Conservation (phyloP, 208 protist species). For the Acanthamoeba royreba region DNA sequence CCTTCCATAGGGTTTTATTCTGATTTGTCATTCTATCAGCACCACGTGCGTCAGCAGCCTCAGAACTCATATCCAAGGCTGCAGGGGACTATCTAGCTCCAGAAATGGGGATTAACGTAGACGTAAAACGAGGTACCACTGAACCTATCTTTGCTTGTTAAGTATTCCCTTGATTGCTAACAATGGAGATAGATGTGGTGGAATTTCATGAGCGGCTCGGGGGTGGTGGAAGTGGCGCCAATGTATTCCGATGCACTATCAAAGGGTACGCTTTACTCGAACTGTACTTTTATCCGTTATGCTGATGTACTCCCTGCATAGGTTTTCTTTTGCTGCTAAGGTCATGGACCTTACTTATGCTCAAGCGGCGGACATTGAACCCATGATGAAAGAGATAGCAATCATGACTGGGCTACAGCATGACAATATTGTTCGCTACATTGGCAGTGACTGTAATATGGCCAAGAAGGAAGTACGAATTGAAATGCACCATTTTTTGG, state of each 20-base stretch:
- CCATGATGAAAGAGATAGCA: background rate
- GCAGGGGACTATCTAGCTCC: background rate
- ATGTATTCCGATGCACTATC: background rate
- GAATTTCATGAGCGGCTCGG: background rate
- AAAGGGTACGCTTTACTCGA: background rate
- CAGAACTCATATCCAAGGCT: background rate
- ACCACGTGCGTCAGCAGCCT: background rate
- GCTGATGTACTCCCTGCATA: background rate
- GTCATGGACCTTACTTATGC: background rate
- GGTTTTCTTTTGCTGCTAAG: background rate
- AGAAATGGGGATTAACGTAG: background rate
- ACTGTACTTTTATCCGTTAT: background rate
- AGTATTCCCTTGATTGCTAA: background rate
- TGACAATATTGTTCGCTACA: background rate
- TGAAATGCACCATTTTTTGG: background rate
- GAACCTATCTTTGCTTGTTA: background rate
- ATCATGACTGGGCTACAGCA: slow-evolving; percentile 1
- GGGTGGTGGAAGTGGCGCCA: background rate
- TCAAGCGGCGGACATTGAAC: background rate
- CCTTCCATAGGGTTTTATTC: background rate
- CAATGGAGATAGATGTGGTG: background rate
- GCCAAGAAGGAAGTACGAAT: background rate
- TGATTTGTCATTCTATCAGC: background rate
- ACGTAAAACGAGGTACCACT: background rate
- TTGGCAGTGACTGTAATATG: background rate